Base-by-base conservation (phyloP, 2,329 filamentous ascomycete genomes). In the Byssoonygena ceratinophila region DNA sequence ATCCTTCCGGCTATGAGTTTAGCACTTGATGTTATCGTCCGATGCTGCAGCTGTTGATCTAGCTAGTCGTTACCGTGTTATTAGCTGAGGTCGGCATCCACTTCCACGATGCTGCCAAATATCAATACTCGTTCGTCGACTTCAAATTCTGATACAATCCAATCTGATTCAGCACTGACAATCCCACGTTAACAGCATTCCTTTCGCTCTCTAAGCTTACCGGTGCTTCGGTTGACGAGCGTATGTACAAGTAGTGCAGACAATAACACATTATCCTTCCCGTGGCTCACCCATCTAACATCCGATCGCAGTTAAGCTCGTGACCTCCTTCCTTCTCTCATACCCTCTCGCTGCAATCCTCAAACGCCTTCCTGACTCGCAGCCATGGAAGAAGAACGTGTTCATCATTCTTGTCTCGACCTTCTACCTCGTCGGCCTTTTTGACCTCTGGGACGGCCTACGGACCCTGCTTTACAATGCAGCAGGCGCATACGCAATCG, bases 381-480 rank as follows among this genome's bases (percentile, higher is more conserved):
- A 84, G 49, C 91, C 91, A 51, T 82, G 82, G 61, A 79, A 81
- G 61, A 97, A 97, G 73, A 97, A 97, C 68, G 65, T 83, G 14
- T 97, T 96, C 69, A 87, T 85, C 56, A 84, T 97, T 58, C 72
- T 74, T 25, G 81, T 88, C 14, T 86, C 86, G 3, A 66, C 92
- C 22, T 97, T 98, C 74, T 97, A 95, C 68, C 78, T 98, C 6
- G 77, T 98, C 52, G 92, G 92, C 27, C 78, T 98, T 2, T 98
- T 94, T 69, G 86, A 94, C 64, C 78, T 98, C 45, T 97, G 91
- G 90, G 75, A 72, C 68, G 94, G 92, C 52, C 71, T 94, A 12
- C 78, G 79, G 36, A 95, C 90, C 1, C 73, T 98, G 36, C 66
- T 85, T 54, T 82, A 94, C 65, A 89, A 87, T 64, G 82, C 91